A percentile compares a stretch with the other conserved stretches of the same genome.
These are phyloP conservation scores for Alisma plantagoaquatica DNA, from an alignment of 106 monocot genomes.

Conservation along the genomic window DNA sequence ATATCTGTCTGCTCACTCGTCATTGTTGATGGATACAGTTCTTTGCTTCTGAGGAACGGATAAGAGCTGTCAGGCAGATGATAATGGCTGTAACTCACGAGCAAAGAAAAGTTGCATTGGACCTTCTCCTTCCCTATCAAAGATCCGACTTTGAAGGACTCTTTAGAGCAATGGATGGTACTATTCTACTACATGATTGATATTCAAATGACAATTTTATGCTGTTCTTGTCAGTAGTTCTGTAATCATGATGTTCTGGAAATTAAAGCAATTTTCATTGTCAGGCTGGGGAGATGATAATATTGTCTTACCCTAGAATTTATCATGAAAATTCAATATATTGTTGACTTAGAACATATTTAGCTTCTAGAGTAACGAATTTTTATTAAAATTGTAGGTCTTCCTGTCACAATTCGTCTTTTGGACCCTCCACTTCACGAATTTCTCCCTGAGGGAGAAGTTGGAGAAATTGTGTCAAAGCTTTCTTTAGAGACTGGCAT, in stretches of 20 bases:
- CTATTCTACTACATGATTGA: too few species aligned
- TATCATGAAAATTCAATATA: too few species aligned
- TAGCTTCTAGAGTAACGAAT: background rate
- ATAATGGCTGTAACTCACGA: slow-evolving; percentile 83
- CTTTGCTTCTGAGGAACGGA: slow-evolving; percentile 98
- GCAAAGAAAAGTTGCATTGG: slow-evolving; percentile 75
- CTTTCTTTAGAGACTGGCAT: slow-evolving; percentile 58
- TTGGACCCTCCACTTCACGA: slow-evolving; percentile 96
- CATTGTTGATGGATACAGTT: slow-evolving; percentile 41
- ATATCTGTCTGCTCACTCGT: too few species aligned
- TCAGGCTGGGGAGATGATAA: too few species aligned
- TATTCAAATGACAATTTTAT: too few species aligned
- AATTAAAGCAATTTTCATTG: too few species aligned
- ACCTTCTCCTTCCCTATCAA: slow-evolving; percentile 87
- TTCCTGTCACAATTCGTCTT: slow-evolving; percentile 87
- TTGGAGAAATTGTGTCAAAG: slow-evolving; percentile 79
- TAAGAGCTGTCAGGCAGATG: slow-evolving; percentile 91
- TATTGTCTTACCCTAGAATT: too few species aligned
- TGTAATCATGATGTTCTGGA: too few species aligned
- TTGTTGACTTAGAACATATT: too few species aligned
- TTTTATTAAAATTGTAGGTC: slow-evolving; percentile 38
- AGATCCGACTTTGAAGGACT: slow-evolving; percentile 96
- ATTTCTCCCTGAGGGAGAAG: slow-evolving; percentile 79
- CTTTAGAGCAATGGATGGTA: slow-evolving; percentile 97
- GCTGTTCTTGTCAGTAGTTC: too few species aligned